Conservation (phyloP, 345 rosid genomes). For the Mercurialis annua region DNA sequence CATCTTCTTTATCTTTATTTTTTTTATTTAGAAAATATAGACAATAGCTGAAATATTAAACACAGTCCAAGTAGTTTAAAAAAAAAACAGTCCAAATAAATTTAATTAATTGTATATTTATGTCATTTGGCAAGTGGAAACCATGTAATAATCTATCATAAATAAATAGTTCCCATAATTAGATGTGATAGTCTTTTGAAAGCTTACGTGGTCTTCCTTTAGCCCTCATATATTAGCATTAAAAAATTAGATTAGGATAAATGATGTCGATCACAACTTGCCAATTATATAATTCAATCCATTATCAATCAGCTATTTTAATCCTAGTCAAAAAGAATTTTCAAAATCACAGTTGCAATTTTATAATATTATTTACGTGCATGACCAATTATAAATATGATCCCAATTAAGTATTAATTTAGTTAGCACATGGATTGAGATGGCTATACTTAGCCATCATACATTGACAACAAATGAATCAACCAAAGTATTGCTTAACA, state of each 20-base stretch:
- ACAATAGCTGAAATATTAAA: not conserved
- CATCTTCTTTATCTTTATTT: not conserved
- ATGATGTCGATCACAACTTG: not conserved
- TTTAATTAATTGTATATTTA: not conserved
- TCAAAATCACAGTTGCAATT: constrained; percentile 5
- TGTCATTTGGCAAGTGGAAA: no score
- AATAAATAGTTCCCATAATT: not conserved
- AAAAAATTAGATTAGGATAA: not conserved
- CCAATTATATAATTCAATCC: not conserved
- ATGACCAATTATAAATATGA: no score
- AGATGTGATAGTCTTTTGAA: not conserved
- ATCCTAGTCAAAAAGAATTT: not conserved
- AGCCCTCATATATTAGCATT: not conserved
- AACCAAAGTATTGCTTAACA: not conserved
- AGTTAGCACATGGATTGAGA: not conserved
- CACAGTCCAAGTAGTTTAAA: not conserved
- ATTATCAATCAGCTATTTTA: not conserved
- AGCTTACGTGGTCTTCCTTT: constrained; percentile 19
- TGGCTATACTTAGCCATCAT: not conserved
- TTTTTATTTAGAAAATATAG: not conserved
- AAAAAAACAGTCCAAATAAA: not conserved
- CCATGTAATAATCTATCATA: not conserved
- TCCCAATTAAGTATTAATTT: no score
- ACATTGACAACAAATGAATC: not conserved
- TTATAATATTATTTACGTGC: not conserved